Conservation (phyloP, 305 asterid species). For the Petunia hybrid region DNA sequence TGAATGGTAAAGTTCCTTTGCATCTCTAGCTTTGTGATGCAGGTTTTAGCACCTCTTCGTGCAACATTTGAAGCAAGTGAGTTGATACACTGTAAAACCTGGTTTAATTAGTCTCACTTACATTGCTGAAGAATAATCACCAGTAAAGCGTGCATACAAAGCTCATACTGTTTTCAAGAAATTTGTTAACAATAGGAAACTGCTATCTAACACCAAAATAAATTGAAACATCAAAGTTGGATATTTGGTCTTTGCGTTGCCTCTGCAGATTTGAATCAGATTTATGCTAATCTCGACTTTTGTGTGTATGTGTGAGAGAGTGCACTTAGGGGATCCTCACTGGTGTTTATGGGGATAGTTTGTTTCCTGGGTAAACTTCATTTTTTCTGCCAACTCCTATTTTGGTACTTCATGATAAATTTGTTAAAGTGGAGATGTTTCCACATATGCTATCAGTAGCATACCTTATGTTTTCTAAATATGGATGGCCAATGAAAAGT, state of each 20-base stretch:
- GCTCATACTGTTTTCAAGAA: neutral
- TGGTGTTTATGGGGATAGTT: neutral
- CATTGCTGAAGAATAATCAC: neutral
- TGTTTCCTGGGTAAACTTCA: neutral
- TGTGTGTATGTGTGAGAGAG: neutral
- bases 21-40: conserved; percentile 5
- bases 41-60: neutral
- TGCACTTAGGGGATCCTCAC: neutral
- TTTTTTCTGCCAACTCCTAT: neutral
- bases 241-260: conserved; percentile 13
- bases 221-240: neutral
- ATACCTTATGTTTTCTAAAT: neutral
- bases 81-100: neutral
- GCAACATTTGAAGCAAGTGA: no score
- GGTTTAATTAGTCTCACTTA: neutral
- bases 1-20: neutral
- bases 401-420: neutral
- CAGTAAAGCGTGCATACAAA: neutral
- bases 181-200: neutral
- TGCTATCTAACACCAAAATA: neutral
- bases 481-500: neutral
- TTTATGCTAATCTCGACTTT: neutral
- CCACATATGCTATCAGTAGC: neutral
- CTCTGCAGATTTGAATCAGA: neutral
- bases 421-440: conserved; percentile 5